A percentile compares a stretch with the other conserved stretches of the same genome.
These are phyloP conservation scores for Spongospora subterranea DNA, from an alignment of 208 protist species.

Conservation along the genomic window DNA sequence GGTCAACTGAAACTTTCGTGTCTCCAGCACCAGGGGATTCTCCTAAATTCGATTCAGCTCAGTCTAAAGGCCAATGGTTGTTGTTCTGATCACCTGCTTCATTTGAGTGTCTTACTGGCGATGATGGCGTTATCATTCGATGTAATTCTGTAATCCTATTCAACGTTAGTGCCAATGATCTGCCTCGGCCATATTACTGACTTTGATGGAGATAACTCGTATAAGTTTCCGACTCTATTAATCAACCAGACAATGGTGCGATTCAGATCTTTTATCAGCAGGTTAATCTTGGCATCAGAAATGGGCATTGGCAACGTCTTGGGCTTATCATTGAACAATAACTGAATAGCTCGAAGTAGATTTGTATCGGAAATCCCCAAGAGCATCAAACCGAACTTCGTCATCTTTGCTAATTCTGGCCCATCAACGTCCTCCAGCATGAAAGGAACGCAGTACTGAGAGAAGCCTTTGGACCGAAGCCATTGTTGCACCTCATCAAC, in stretches of 20 bases:
- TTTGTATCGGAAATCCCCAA: not conserved
- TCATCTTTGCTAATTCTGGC: not conserved
- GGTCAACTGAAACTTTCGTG: too few species aligned
- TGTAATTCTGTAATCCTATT: not conserved
- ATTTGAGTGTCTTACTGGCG: not conserved
- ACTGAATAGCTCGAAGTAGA: slow-evolving; percentile 32
- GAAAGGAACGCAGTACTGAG: not conserved
- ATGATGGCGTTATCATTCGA: not conserved
- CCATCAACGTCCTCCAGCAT: slow-evolving; percentile 52
- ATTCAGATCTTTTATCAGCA: not conserved
- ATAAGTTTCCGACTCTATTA: not conserved
- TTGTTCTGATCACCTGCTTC: not conserved
- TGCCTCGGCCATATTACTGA: not conserved
- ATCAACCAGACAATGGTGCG: not conserved
- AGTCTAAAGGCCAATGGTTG: not conserved
- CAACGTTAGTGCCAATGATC: not conserved
- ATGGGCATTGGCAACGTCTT: not conserved
- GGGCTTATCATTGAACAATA: not conserved
- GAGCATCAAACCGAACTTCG: not conserved
- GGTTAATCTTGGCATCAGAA: not conserved
- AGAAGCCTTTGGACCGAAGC: not conserved
- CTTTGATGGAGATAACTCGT: not conserved
- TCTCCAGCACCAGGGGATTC: not conserved
- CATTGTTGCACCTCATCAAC: slow-evolving; percentile 7
- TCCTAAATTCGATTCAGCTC: not conserved